A percentile compares a stretch with the other conserved stretches of the same genome.
Conservation (phyloP, 768 basidiomycete species). For the Tylopilus balloui region DNA sequence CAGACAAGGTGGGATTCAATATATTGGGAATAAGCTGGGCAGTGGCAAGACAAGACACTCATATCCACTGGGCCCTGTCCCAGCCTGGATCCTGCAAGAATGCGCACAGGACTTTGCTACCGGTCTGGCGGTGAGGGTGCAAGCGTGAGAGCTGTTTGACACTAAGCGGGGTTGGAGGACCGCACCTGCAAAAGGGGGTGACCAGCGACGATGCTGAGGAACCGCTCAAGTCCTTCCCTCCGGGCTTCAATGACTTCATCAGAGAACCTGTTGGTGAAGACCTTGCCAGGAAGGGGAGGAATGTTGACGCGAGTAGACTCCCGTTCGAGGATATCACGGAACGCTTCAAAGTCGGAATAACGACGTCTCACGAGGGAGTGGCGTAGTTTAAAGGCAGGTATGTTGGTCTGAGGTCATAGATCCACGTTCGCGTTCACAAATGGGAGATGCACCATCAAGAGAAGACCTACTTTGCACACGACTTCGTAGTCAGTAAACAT, state of each 20-base stretch:
- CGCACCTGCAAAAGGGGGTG: conserved; percentile 90
- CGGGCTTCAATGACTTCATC: conserved; percentile 94
- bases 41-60: conserved; percentile 16
- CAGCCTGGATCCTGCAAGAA: conserved; percentile 94
- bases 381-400: conserved; percentile 97
- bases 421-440: conserved; percentile 1
- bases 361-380: conserved; percentile 84
- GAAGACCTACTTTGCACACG: conserved; percentile 74
- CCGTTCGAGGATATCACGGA: conserved; percentile 95
- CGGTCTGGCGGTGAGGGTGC: conserved; percentile 52
- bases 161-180: conserved; percentile 18
- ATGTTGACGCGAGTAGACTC: conserved; percentile 98
- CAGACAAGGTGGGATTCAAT: background rate
- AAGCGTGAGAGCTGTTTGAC: conserved; percentile 5
- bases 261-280: conserved; percentile 97
- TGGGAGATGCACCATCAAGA: background rate
- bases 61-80: conserved; percentile 80
- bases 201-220: conserved; percentile 93
- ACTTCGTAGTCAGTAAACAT: conserved; percentile 99
- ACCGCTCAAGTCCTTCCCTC: conserved; percentile 90
- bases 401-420: conserved; percentile 74
- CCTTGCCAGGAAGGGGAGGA: conserved; percentile 94
- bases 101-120: conserved; percentile 93
- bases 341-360: conserved; percentile 93
- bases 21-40: background rate